These are phyloP conservation scores for Talaromyces wortmannii DNA, from an alignment of 495 filamentous ascomycete species.

Conservation along the genomic window DNA sequence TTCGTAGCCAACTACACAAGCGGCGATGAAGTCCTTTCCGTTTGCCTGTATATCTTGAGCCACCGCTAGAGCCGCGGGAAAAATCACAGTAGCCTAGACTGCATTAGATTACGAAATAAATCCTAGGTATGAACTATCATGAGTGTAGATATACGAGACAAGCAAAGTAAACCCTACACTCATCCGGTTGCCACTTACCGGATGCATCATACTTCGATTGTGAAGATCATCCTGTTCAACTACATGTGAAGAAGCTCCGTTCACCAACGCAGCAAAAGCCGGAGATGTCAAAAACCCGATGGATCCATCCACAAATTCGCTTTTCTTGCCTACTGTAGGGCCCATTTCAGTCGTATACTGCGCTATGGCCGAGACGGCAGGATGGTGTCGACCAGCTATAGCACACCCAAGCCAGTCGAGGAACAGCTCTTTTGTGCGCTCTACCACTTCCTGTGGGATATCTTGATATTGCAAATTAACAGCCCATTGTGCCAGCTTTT, in stretches of 20 bases:
- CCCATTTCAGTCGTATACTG: slow-evolving; percentile 23
- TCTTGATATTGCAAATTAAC: slow-evolving; percentile 16
- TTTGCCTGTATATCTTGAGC: slow-evolving; percentile 21
- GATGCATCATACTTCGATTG: slow-evolving; percentile 31
- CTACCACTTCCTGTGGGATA: slow-evolving; percentile 20
- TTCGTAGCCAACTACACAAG: slow-evolving; percentile 30
- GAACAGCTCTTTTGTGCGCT: slow-evolving; percentile 30
- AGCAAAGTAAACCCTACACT: neutral
- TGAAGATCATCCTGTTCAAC: slow-evolving; percentile 34
- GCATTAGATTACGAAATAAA: too few relatives aligned
- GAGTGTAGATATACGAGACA: too few relatives aligned
- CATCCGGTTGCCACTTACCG: slow-evolving; percentile 11
- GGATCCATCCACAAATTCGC: slow-evolving; percentile 22
- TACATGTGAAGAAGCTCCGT: slow-evolving; percentile 28
- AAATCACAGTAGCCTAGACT: slow-evolving; percentile 25
- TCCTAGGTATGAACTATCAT: too few relatives aligned
- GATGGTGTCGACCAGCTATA: slow-evolving; percentile 27
- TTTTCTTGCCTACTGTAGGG: slow-evolving; percentile 16
- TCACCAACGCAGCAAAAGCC: slow-evolving; percentile 27
- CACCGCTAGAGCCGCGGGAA: slow-evolving; percentile 25
- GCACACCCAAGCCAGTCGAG: slow-evolving; percentile 24
- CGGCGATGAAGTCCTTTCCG: slow-evolving; percentile 26
- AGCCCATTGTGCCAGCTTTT: slow-evolving; percentile 19
- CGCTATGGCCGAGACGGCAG: slow-evolving; percentile 21
- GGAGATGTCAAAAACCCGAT: slow-evolving; percentile 16